Evolutionary conservation across 2,329 filamentous ascomycete species (phyloP), one percentile per base, ranked within the genome.

Genomic region (Huntiella omanensis): DNA sequence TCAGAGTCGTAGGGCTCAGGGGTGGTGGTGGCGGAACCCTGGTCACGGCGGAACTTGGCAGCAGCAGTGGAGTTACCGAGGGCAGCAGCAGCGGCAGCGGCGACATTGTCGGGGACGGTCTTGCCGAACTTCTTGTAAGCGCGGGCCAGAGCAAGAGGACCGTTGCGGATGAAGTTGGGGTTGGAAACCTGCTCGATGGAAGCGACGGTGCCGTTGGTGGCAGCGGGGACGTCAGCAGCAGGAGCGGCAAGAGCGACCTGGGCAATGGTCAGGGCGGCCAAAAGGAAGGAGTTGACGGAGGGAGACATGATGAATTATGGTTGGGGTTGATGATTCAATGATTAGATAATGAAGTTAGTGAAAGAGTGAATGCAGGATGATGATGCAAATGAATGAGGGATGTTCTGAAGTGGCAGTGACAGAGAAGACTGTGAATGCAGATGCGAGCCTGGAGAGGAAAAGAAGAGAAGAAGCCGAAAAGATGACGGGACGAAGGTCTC

Each of bases 61-160:
- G 49, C 49, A 33, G 55, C 52, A 22, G 42, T 43, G 4, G 47
- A 43, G 46, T 35, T 33, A 19, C 47, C 50, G 22, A 39, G 36
- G 44, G 55, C 51, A n/a, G 50, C 51, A 22, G 43, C 50, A 17
- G 60, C 50, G 5, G 44, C 44, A 13, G 36, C 44, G 22, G 32
- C 36, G 19, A 46, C 36, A 36, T 40, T 40, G 22, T 33, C 15
- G 32, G 44, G 44, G 16, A 46, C 44, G 12, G 19, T 7, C 13
- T 50, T 53, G 51, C 55, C 53, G 40, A 55, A 62, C 55, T 63
- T 63, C 51, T 44, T 47, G 55, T 62, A 61, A 37, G 55, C 56
- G 48, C 56, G 59, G 53, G 59, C 60, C 13, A 62, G 53, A 10
- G 57, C 57, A 13, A 55, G 41, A 1, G 60, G 57, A 12, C 60